Base-by-base conservation (phyloP, 257 asterid genomes). In the Nemophila menziesii region DNA sequence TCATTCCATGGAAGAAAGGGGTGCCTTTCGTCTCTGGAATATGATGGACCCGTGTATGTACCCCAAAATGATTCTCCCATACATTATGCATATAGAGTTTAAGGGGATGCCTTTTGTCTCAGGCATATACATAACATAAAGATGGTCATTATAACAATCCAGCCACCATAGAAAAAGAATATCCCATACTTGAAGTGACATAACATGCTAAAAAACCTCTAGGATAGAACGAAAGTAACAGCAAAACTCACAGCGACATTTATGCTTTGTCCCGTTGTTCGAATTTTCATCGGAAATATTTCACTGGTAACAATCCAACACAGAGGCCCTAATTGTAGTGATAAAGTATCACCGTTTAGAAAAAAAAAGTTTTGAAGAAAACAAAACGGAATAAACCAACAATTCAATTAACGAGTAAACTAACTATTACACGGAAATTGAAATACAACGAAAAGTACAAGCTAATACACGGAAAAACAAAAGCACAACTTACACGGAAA, bases 21-120 rank as follows among this genome's bases (percentile, higher is more conserved):
- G n/a, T n/a, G n/a, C n/a, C n/a, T n/a, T n/a, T n/a, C n/a, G n/a
- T n/a, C n/a, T n/a, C n/a, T n/a, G n/a, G n/a, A n/a, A n/a, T n/a
- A n/a, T n/a, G n/a, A n/a, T n/a, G n/a, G n/a, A n/a, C n/a, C n/a
- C 24, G 43, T 51, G 34, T 48, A 57, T 11, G 39, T 40, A 20
- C 50, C 13, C 63, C 56, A 48, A 16, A 48, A 48, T 46, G 56
- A 4, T 33, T 10, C 11, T 41, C 51, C 63, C 56, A 57, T 2
- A 48, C 56, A 20, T 18, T 38, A 43, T 49, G 1, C 63, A n/a
- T n/a, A 57, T 49, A 4, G 46, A 48, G 27, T 57, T 36, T 14
- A 48, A 12, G 11, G 56, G 56, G 20, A 57, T 13, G 27, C 63
- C 63, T 27, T 48, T 41, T 23, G 63, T 57, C 18, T 57, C 63